Evolutionary conservation across 106 monocot species (phyloP).

Genomic region (Acorus calamus): DNA sequence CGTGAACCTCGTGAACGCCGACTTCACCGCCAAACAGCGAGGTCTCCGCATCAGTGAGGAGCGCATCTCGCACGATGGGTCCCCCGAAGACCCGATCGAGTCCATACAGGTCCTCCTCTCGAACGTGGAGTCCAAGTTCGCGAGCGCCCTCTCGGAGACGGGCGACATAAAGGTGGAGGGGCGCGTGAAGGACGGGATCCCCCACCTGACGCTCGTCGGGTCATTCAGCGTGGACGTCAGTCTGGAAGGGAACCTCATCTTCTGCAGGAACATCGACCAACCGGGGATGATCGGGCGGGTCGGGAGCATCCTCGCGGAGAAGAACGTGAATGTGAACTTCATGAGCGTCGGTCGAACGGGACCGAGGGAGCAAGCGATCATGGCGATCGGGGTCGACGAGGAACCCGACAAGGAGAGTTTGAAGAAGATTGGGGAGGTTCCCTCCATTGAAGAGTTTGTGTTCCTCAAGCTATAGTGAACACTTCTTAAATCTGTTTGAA

Average conservation of each 20-base stretch:
- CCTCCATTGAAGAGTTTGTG: conserved; percentile 46
- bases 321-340: conserved; percentile 55
- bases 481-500: no score
- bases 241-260: conserved; percentile 59
- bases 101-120: conserved; percentile 60
- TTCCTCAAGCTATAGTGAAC: conserved; percentile 38
- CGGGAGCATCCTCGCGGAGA: conserved; percentile 32
- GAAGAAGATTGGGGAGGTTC: conserved; percentile 33
- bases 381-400: conserved; percentile 67
- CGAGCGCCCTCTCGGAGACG: conserved; percentile 48
- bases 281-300: conserved; percentile 46
- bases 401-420: conserved; percentile 41
- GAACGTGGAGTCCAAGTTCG: conserved; percentile 65
- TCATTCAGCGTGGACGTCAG: conserved; percentile 70
- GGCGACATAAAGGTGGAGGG: conserved; percentile 69
- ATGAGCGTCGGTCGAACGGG: conserved; percentile 61
- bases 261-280: conserved; percentile 53
- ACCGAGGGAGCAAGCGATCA: conserved; percentile 34
- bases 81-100: conserved; percentile 49
- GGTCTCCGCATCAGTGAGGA: conserved; percentile 76
- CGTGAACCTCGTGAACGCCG: conserved; percentile 80
- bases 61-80: conserved; percentile 38
- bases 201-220: conserved; percentile 58
- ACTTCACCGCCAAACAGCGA: conserved; percentile 66
- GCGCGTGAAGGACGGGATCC: conserved; percentile 62